These are phyloP conservation scores for Pseudogymnoascus sp. DNA, from an alignment of 2,329 filamentous ascomycete species.

Conservation along the genomic window DNA sequence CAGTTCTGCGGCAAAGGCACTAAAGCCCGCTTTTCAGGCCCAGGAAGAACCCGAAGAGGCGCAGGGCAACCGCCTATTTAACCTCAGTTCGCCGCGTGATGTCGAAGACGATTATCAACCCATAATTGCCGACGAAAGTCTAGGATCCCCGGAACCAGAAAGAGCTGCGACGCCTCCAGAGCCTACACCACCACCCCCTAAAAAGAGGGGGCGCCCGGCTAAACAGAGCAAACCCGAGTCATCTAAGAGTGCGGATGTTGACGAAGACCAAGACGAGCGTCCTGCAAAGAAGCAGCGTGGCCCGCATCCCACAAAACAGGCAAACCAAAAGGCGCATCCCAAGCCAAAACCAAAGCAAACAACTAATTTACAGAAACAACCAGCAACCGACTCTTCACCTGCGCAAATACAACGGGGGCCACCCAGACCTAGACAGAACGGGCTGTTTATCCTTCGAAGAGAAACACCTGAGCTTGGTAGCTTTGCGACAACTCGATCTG, in stretches of 20 bases:
- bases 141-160: background rate
- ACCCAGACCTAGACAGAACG: slow-evolving; percentile 37
- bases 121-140: background rate
- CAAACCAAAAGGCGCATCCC: background rate
- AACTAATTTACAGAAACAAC: slow-evolving; percentile 13
- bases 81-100: slow-evolving; percentile 1
- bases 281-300: slow-evolving; percentile 26
- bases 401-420: slow-evolving; percentile 27
- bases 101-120: background rate
- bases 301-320: background rate
- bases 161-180: slow-evolving; percentile 12
- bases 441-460: slow-evolving; percentile 42
- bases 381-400: slow-evolving; percentile 12
- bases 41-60: background rate
- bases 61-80: background rate
- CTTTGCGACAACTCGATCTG: slow-evolving; percentile 60
- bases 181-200: slow-evolving; percentile 17
- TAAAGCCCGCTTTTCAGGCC: background rate
- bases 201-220: slow-evolving; percentile 18
- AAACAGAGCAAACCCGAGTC: slow-evolving; percentile 12
- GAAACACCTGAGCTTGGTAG: slow-evolving; percentile 35
- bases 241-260: slow-evolving; percentile 24
- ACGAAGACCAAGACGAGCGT: slow-evolving; percentile 31
- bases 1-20: background rate
- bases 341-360: slow-evolving; percentile 13